Evolutionary conservation across 2,329 filamentous ascomycete species (phyloP), one percentile per base, ranked within the genome.

Genomic region (Colletotrichum sp.): DNA sequence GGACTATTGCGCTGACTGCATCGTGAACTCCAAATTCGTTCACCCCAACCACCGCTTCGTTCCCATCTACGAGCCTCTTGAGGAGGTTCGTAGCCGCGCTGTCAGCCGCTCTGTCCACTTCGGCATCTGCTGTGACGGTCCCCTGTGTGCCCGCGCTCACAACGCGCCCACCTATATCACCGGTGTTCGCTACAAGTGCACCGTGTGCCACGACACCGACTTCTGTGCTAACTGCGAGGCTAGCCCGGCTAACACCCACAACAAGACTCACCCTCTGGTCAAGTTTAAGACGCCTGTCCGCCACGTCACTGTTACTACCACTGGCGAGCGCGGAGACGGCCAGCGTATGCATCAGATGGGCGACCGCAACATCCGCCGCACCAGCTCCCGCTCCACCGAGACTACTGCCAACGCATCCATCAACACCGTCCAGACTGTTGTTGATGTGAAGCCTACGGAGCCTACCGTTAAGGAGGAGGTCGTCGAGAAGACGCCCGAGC

Each of bases 191-290:
- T 99, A 97, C 91, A 99, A 99, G 92, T 99, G 97, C 83, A 95
- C 96, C 69, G 94, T 99, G 72, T 99, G 97, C 88, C 90, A 98
- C 82, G 96, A 99, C 84, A 94, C 94, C 39, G 97, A 99, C 86
- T 98, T 98, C 88, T 99, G 97, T 84, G 95, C 95, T 82, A 94
- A 92, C 82, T 99, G 97, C 87, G 98, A 99, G 87, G 95, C 96
- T 65, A 93, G 93, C 81, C 97, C 97, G 9, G 89, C 89, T 78
- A 96, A 98, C 85, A 88, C 88, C 27, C 97, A 99, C 88, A 98
- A 99, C 89, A 93, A 93, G 85, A 98, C 96, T n/a, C 97, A 99
- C 81, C 97, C 97, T 32, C 88, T 99, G 80, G 96, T 99, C 88
- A 98, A 98, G 88, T 96, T 99, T 89, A 98, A 95, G 90, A 98